These are phyloP conservation scores for Primulina tabacum DNA, from an alignment of 257 asterid genomes.

Conservation along the genomic window DNA sequence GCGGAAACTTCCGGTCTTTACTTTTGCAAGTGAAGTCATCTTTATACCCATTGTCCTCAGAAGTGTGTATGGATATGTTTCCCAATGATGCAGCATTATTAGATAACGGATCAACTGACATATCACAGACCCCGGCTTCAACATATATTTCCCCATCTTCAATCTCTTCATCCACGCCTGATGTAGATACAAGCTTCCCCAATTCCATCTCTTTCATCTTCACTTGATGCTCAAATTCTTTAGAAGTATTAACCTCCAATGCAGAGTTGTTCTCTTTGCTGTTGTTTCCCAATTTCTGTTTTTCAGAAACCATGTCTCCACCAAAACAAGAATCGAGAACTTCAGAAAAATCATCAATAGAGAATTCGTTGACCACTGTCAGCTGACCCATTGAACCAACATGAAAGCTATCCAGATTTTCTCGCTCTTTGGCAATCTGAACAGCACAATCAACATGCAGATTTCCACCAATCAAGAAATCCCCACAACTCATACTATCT, in stretches of 20 bases:
- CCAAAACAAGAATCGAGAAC: constrained; percentile 40
- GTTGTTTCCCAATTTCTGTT: constrained; percentile 33
- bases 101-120: constrained; percentile 35
- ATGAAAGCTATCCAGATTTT: constrained; percentile 19
- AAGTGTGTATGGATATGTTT: constrained; percentile 35
- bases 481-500: constrained; percentile 21
- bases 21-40: constrained; percentile 28
- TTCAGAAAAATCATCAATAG: constrained; percentile 40
- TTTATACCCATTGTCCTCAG: constrained; percentile 26
- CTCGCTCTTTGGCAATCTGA: constrained; percentile 28
- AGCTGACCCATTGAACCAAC: constrained; percentile 31
- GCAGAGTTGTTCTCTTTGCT: constrained; percentile 24
- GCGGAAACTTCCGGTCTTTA: constrained; percentile 25
- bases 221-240: constrained; percentile 51
- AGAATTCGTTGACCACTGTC: constrained; percentile 29
- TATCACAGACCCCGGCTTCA: constrained; percentile 38
- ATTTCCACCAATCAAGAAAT: constrained; percentile 31
- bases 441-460: constrained; percentile 27
- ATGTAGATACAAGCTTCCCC: constrained; percentile 48
- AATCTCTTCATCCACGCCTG: constrained; percentile 40
- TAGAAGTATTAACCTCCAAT: constrained; percentile 28
- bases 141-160: constrained; percentile 86
- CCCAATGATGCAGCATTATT: constrained; percentile 33
- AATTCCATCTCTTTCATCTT: constrained; percentile 67
- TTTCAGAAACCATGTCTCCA: constrained; percentile 37